Base-by-base conservation (phyloP, 2,329 filamentous ascomycete genomes). In the Lomentospora prolificans region DNA sequence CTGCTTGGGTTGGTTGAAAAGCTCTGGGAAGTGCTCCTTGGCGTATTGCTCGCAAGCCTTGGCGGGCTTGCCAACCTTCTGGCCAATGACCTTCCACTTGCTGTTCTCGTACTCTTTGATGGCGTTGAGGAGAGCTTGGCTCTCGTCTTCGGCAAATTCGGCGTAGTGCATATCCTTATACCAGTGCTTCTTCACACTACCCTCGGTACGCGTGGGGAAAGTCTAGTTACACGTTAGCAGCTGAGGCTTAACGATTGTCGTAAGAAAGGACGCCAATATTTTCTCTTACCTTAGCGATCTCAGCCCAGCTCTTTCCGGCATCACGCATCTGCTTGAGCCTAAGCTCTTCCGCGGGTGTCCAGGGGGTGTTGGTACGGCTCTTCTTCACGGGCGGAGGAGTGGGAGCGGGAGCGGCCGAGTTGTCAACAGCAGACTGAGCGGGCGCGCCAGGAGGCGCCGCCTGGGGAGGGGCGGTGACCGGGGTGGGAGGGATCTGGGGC, bases 101-200 rank as follows among this genome's bases (percentile, higher is more conserved):
- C 95, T 96, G 67, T 90, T 87, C 69, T 99, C 94, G 72, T 97
- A 97, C 69, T 99, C 94, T 73, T 96, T 96, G 74, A 99, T 99
- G 28, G 94, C 94, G 61, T 88, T 90, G 62, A 95, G 81, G 58
- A 99, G 74, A 36, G 88, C 87, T 64, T 85, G 80, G 66, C 84
- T 90, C 82, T 96, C 94, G 67, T 97, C 90, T 75, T 96, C 92
- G 52, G 89, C 91, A 69, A 99, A 97, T 68, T 97, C 94, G 61
- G 94, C 94, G 69, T 97, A 97, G 69, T 99, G 94, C 94, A 99
- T 99, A 65, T 99, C 94, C 89, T 97, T 97, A 72, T 99, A 97
- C 92, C 94, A 99, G 70, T 99, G 94, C 74, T 97, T 99, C 79
- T 97, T 99, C 22, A 99, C 94, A 66, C 91, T 96, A 6, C 94